Base-by-base conservation (phyloP, 1,139 yeast species). In the Meyerozyma athensensis region DNA sequence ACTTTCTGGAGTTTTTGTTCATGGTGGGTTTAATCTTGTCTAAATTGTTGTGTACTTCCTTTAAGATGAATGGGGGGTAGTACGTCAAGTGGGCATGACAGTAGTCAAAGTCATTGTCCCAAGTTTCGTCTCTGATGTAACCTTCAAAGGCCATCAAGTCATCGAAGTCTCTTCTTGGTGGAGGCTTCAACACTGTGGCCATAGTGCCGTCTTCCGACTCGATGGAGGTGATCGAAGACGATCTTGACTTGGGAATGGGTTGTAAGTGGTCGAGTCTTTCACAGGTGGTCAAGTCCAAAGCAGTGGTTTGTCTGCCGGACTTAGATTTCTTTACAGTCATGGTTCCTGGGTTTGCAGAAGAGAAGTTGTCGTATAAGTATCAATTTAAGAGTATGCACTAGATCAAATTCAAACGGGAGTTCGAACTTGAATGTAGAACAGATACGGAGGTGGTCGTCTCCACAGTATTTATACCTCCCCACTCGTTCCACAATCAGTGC, bases 21-120 rank as follows among this genome's bases (percentile, higher is more conserved):
- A 75, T 77, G 37, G 86, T 79, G 35, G 84, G 83, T 58, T 82
- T 81, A 43, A 83, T 76, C 58, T 80, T 81, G 41, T 83, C 92
- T 41, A 79, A 75, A 54, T 82, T 79, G 42, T 81, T 77, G 48
- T 79, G 86, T 45, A 82, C 74, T 47, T 77, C 83, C 48, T 74
- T 74, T 59, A 82, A 51, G 36, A 83, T 76, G 53, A 83, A 83
- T 36, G 90, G 90, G 19, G 92, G 92, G 50, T 77, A 72, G 58
- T 83, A 83, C 37, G 68, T 68, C 45, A 81, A 65, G 47, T 74
- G 80, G 36, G 86, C 86, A 55, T 81, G 85, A 50, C 79, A 66
- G 52, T 78, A 75, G 53, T 79, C 85, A 53, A 74, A 80, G 43
- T 81, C 89, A 43, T 82, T 80, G 56, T 82, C 90, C 76, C 86